A percentile compares a stretch with the other conserved stretches of the same genome.
Conservation (phyloP, 139 green algal genomes). For the Gonium pectorale region DNA sequence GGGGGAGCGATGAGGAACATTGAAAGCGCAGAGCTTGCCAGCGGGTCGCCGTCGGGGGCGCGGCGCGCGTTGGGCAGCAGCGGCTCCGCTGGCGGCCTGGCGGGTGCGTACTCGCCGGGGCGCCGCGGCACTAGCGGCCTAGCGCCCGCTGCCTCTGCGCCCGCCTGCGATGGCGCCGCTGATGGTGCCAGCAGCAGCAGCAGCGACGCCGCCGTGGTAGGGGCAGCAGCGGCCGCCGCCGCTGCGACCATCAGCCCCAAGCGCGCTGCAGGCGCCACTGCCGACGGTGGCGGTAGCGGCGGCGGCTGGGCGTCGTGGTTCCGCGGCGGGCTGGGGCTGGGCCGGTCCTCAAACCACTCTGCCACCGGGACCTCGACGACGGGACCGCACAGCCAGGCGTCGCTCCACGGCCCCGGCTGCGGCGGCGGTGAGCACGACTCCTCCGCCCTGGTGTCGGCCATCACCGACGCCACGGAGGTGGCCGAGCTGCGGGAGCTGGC, state of each 20-base stretch:
- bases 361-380: neutral
- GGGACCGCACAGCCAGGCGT: neutral
- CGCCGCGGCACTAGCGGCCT: no score
- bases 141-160: no score
- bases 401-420: neutral
- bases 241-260: neutral
- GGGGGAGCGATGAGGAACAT: no score
- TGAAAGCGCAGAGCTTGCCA: no score
- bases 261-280: neutral
- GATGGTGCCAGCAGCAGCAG: neutral
- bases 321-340: slow-evolving; percentile 6
- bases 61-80: no score
- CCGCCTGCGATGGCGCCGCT: no score
- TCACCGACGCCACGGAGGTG: neutral
- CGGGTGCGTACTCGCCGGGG: no score
- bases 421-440: neutral
- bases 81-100: no score
- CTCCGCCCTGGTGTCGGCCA: slow-evolving; percentile 7
- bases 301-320: slow-evolving; percentile 26
- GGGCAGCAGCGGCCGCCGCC: neutral
- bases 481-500: slow-evolving; percentile 19
- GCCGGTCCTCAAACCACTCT: slow-evolving; percentile 15
- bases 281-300: neutral
- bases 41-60: no score
- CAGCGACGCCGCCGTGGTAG: neutral